phyloP scores from a whole-genome alignment of 495 filamentous ascomycete genomes.

The Xylaria bambusicola region DNA sequence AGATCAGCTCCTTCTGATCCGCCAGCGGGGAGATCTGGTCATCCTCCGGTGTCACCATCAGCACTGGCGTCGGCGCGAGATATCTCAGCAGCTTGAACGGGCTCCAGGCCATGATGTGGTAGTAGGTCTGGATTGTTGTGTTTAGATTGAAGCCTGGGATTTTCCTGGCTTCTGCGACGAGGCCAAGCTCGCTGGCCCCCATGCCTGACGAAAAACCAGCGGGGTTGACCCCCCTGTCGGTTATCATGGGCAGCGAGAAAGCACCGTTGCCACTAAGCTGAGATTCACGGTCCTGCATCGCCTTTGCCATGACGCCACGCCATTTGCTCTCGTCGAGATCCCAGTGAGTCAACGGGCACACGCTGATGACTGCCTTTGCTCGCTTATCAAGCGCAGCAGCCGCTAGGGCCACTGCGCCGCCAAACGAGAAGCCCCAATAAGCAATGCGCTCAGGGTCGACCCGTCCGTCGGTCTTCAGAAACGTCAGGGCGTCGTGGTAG shows the following conservation, averaged over 20 bases:
- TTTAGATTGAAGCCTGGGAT: neutral
- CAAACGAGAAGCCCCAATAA: conserved; percentile 54
- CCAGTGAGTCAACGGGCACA: conserved; percentile 7
- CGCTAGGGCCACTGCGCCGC: conserved; percentile 19
- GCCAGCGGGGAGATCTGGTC: conserved; percentile 27
- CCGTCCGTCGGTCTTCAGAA: conserved; percentile 23
- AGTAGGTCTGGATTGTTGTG: conserved; percentile 26
- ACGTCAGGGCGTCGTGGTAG: conserved; percentile 42
- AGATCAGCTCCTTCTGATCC: conserved; percentile 24
- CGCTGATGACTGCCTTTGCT: neutral
- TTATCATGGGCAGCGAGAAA: conserved; percentile 25
- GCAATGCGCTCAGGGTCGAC: conserved; percentile 39
- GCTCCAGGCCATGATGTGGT: conserved; percentile 15
- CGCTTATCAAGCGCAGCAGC: conserved; percentile 13
- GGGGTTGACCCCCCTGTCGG: conserved; percentile 37
- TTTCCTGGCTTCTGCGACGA: neutral
- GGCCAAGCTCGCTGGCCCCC: neutral
- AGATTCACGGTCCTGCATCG: conserved; percentile 31
- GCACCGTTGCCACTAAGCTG: conserved; percentile 30
- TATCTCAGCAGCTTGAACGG: conserved; percentile 30
- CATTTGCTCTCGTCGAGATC: neutral
- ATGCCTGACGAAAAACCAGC: conserved; percentile 26
- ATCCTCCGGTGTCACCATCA: conserved; percentile 34
- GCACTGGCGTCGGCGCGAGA: conserved; percentile 33
- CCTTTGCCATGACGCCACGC: neutral